phyloP scores from a whole-genome alignment of 2,329 filamentous ascomycete species.

The Didymella segeticola region DNA sequence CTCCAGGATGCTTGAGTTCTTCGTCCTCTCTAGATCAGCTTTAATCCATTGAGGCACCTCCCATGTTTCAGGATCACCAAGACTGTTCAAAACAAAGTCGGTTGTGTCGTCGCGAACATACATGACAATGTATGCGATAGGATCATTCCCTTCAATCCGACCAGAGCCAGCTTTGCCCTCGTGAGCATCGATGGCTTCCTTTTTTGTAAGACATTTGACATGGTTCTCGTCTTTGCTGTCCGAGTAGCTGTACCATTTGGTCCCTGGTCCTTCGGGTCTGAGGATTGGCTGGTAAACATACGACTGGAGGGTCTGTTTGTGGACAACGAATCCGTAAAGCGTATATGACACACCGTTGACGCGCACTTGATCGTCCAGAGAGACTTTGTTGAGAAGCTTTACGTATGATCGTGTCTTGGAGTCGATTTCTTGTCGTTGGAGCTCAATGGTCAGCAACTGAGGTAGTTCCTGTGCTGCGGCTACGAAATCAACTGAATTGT shows the following conservation, averaged over 20 bases:
- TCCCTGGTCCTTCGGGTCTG: conserved; percentile 62
- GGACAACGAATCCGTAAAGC: conserved; percentile 66
- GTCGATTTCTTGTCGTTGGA: conserved; percentile 65
- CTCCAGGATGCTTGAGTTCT: conserved; percentile 19
- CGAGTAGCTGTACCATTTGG: conserved; percentile 66
- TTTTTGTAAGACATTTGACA: conserved; percentile 63
- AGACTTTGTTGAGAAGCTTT: conserved; percentile 63
- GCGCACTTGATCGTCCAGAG: conserved; percentile 61
- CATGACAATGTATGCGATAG: conserved; percentile 62
- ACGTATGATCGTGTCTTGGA: conserved; percentile 62
- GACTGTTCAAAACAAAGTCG: conserved; percentile 45
- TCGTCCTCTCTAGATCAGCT: conserved; percentile 37
- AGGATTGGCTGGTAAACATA: conserved; percentile 67
- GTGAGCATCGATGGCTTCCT: conserved; percentile 60
- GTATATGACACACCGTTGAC: conserved; percentile 59
- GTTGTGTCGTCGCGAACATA: conserved; percentile 62
- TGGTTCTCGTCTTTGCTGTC: conserved; percentile 61
- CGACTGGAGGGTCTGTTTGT: conserved; percentile 65
- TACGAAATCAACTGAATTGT: conserved; percentile 38
- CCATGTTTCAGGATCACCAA: conserved; percentile 57
- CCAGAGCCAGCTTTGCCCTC: conserved; percentile 54
- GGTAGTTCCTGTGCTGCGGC: conserved; percentile 47
- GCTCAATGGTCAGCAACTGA: conserved; percentile 61
- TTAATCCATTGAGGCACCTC: conserved; percentile 52
- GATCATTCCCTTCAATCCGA: conserved; percentile 52